Evolutionary conservation across 2,329 filamentous ascomycete species (phyloP).

Genomic region (Akanthomyces uredinophilus): DNA sequence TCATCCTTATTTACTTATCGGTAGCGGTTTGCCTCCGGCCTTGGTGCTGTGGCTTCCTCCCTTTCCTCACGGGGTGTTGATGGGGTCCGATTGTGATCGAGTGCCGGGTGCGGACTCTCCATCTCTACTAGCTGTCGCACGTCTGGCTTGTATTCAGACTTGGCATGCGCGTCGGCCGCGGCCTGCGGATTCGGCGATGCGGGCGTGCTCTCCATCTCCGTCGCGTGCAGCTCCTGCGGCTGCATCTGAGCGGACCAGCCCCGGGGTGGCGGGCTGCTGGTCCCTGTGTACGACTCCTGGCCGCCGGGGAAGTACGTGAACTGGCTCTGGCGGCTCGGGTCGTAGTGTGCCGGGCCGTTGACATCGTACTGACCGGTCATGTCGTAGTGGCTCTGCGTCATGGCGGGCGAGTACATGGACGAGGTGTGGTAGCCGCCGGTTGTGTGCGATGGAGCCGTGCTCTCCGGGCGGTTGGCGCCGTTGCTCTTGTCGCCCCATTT

Average conservation of each 20-base stretch:
- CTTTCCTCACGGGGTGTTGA: not conserved
- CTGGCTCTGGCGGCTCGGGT: constrained; percentile 9
- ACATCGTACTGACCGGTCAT: not conserved
- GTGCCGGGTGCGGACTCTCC: not conserved
- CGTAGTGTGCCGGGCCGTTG: not conserved
- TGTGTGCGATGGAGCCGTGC: not conserved
- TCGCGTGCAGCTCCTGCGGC: constrained; percentile 8
- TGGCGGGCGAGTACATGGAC: constrained; percentile 5
- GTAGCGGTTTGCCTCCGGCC: not conserved
- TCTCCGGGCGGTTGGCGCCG: not conserved
- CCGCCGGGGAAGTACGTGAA: not conserved
- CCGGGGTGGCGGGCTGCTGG: not conserved
- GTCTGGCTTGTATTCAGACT: constrained; percentile 2
- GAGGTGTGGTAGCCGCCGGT: not conserved
- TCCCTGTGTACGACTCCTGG: not conserved
- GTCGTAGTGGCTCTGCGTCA: constrained; percentile 1
- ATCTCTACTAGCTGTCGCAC: not conserved
- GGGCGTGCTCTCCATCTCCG: not conserved
- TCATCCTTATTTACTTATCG: not conserved
- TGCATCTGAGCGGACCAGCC: not conserved
- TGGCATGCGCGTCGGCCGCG: not conserved
- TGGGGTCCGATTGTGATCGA: not conserved
- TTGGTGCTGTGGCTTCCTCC: not conserved
- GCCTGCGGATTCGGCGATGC: not conserved
- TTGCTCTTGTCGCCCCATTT: not conserved